These are phyloP conservation scores for Jacaranda mimosifolia DNA, from an alignment of 257 asterid species.

Conservation along the genomic window DNA sequence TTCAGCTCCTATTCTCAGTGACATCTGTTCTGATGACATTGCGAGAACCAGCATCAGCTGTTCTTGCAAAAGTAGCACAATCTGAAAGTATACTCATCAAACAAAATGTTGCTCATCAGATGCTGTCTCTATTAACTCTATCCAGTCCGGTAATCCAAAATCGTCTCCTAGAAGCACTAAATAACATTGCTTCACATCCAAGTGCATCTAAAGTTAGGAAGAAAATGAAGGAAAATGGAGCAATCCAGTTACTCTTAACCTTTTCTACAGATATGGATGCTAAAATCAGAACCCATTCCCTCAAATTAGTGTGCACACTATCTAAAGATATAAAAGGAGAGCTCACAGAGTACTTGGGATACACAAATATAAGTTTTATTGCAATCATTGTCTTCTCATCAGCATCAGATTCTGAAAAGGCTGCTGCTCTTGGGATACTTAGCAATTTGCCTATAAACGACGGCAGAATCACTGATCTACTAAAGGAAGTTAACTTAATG, in stretches of 20 bases:
- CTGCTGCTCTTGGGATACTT: constrained; percentile 62
- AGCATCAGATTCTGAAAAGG: constrained; percentile 46
- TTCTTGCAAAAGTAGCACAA: constrained; percentile 68
- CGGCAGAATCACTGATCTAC: constrained; percentile 49
- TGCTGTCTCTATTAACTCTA: constrained; percentile 66
- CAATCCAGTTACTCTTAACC: constrained; percentile 64
- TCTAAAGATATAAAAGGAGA: constrained; percentile 51
- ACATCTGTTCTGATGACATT: constrained; percentile 68
- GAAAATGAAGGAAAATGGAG: constrained; percentile 64
- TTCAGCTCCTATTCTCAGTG: constrained; percentile 71
- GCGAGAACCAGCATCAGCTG: constrained; percentile 71
- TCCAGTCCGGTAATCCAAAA: constrained; percentile 61
- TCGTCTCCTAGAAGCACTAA: constrained; percentile 62
- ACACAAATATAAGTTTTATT: constrained; percentile 40
- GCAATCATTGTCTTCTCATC: constrained; percentile 45
- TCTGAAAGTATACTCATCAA: constrained; percentile 54
- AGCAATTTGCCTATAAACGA: constrained; percentile 55
- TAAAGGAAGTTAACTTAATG: constrained; percentile 46
- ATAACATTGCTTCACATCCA: constrained; percentile 52
- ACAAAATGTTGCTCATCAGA: constrained; percentile 58
- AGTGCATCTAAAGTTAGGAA: constrained; percentile 55
- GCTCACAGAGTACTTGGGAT: constrained; percentile 54
- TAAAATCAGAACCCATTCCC: constrained; percentile 49
- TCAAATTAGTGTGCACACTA: constrained; percentile 48
- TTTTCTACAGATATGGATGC: constrained; percentile 46